Evolutionary conservation across 768 basidiomycete genomes (phyloP).

Genomic region (Tricholoma sp.): DNA sequence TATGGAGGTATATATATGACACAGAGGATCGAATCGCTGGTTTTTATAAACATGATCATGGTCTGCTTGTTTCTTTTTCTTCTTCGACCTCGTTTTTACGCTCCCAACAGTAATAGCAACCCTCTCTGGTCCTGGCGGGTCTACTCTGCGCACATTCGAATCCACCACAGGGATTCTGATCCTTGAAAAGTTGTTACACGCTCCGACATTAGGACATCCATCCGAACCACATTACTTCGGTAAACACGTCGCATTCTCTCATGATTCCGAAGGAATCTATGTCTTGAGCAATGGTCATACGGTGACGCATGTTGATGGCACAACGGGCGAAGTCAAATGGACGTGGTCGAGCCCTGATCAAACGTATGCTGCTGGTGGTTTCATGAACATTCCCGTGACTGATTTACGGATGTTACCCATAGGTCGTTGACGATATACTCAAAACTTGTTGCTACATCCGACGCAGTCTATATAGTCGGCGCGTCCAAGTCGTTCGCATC

Average conservation of each 20-base stretch:
- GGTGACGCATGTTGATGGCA: conserved; percentile 45
- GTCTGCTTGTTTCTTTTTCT: conserved; percentile 35
- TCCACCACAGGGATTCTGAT: conserved; percentile 55
- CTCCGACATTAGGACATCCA: conserved; percentile 34
- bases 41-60: conserved; percentile 51
- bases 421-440: conserved; percentile 67
- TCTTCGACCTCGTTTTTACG: not conserved
- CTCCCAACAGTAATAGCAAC: conserved; percentile 52
- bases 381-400: not conserved
- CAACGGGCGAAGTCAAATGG: conserved; percentile 59
- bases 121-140: conserved; percentile 71
- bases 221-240: conserved; percentile 54
- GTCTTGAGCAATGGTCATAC: conserved; percentile 58
- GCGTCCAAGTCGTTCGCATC: conserved; percentile 44
- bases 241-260: conserved; percentile 40
- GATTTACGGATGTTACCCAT: conserved; percentile 3
- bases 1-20: conserved; percentile 80
- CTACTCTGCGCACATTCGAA: conserved; percentile 67
- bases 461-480: conserved; percentile 54
- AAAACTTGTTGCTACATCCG: conserved; percentile 48
- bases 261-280: conserved; percentile 34
- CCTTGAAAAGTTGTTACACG: conserved; percentile 60
- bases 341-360: conserved; percentile 66
- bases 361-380: conserved; percentile 45
- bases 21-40: conserved; percentile 59